phyloP scores from a whole-genome alignment of 1,139 yeast genomes.

The Lodderomyces parapsilosis region DNA sequence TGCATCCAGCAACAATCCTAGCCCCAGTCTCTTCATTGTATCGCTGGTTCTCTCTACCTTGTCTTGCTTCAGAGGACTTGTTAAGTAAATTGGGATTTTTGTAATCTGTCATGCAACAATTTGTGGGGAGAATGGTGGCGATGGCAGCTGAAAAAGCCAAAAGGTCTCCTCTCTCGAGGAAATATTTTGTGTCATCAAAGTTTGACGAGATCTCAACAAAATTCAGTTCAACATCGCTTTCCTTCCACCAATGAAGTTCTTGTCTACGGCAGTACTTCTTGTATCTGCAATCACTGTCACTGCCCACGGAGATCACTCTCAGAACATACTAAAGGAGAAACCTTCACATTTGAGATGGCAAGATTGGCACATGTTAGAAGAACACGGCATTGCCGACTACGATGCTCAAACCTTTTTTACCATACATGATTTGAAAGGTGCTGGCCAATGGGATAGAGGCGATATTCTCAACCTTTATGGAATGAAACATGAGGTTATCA shows the following conservation, averaged over 20 bases:
- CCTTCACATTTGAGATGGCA: conserved; percentile 67
- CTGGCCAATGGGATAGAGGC: conserved; percentile 50
- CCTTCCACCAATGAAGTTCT: conserved; percentile 6
- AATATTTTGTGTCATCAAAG: background rate
- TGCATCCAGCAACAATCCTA: conserved; percentile 87
- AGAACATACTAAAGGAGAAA: conserved; percentile 18
- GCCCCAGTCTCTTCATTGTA: conserved; percentile 62
- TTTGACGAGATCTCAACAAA: background rate
- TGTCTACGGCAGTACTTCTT: conserved; percentile 4
- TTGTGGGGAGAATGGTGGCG: background rate
- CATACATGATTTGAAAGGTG: conserved; percentile 66
- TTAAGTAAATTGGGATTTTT: conserved; percentile 4
- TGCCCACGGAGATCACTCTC: conserved; percentile 20
- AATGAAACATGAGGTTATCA: conserved; percentile 62
- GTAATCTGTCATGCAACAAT: background rate
- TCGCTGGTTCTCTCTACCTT: conserved; percentile 40
- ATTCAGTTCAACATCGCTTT: background rate
- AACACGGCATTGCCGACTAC: conserved; percentile 73
- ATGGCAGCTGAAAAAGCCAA: background rate
- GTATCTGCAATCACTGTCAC: conserved; percentile 9
- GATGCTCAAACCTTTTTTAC: conserved; percentile 79
- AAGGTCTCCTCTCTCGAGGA: background rate
- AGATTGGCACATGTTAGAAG: conserved; percentile 87
- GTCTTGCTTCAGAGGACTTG: conserved; percentile 25
- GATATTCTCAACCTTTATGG: conserved; percentile 87